phyloP scores from a whole-genome alignment of 768 basidiomycete genomes.

The Dentipellis fragilis region DNA sequence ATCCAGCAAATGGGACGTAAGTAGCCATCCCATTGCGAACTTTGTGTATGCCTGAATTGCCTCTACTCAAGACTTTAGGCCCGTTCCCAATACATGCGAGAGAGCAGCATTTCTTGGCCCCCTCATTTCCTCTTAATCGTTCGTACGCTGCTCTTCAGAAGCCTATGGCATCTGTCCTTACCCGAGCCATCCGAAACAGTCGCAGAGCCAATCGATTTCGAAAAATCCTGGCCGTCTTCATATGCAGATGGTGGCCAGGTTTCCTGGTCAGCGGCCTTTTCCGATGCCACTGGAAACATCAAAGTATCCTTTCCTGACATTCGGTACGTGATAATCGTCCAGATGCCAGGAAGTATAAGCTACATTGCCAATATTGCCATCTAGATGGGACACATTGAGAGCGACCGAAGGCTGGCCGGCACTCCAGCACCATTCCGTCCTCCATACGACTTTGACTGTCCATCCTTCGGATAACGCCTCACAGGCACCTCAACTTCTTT shows the following conservation, averaged over 20 bases:
- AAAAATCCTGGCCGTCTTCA: slow-evolving; percentile 52
- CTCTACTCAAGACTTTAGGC: slow-evolving; percentile 48
- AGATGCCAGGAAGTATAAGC: neutral
- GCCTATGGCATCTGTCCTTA: neutral
- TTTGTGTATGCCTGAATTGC: neutral
- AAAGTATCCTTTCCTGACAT: slow-evolving; percentile 56
- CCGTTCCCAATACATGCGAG: slow-evolving; percentile 80
- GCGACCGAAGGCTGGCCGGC: slow-evolving; percentile 81
- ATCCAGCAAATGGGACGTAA: slow-evolving; percentile 52
- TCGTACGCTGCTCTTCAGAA: slow-evolving; percentile 16
- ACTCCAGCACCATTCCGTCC: slow-evolving; percentile 68
- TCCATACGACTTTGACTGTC: slow-evolving; percentile 55
- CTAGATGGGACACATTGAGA: slow-evolving; percentile 65
- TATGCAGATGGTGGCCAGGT: slow-evolving; percentile 53
- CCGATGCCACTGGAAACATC: slow-evolving; percentile 37
- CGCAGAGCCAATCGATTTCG: slow-evolving; percentile 38
- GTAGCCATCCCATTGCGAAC: slow-evolving; percentile 22
- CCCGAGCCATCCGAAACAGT: slow-evolving; percentile 26
- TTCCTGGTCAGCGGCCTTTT: slow-evolving; percentile 40
- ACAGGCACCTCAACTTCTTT: slow-evolving; percentile 35
- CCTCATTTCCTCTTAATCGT: slow-evolving; percentile 65
- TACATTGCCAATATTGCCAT: neutral
- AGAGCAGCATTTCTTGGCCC: slow-evolving; percentile 76
- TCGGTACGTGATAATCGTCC: slow-evolving; percentile 27
- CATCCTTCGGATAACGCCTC: slow-evolving; percentile 23